phyloP scores from a whole-genome alignment of 805 yeast genomes.

The Helenozyma baotianmanensis region DNA sequence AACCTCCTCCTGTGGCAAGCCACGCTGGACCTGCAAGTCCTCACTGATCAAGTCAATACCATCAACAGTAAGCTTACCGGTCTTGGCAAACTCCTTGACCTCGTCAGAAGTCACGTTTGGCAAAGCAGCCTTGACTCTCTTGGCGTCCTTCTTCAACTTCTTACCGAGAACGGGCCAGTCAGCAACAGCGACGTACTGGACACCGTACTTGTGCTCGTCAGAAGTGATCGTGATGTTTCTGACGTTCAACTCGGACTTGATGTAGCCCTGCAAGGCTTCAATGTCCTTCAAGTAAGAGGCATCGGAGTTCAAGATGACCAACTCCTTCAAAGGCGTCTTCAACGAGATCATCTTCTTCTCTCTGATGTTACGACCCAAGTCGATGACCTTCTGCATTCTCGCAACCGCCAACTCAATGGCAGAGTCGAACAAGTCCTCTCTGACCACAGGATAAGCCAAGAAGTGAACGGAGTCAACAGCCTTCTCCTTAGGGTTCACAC shows the following conservation, averaged over 20 bases:
- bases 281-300: conserved; percentile 70
- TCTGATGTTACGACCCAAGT: conserved; percentile 92
- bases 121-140: conserved; percentile 89
- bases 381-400: conserved; percentile 96
- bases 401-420: conserved; percentile 82
- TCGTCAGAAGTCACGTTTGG: conserved; percentile 78
- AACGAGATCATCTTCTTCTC: conserved; percentile 91
- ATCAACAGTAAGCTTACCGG: conserved; percentile 78
- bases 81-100: conserved; percentile 66
- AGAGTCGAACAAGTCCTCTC: conserved; percentile 74
- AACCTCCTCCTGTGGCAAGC: conserved; percentile 64
- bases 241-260: conserved; percentile 87
- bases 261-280: conserved; percentile 70
- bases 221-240: conserved; percentile 82
- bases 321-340: conserved; percentile 88
- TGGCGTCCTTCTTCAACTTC: conserved; percentile 90
- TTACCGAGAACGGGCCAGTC: conserved; percentile 99
- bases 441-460: conserved; percentile 82
- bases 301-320: conserved; percentile 83
- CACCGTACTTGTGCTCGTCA: conserved; percentile 89
- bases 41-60: conserved; percentile 85
- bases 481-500: conserved; percentile 38
- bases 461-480: conserved; percentile 89
- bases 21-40: conserved; percentile 87
- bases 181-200: conserved; percentile 89